phyloP scores from a whole-genome alignment of 225 moss, liverwort and hornwort species.

The Marchantia polymorpha region DNA sequence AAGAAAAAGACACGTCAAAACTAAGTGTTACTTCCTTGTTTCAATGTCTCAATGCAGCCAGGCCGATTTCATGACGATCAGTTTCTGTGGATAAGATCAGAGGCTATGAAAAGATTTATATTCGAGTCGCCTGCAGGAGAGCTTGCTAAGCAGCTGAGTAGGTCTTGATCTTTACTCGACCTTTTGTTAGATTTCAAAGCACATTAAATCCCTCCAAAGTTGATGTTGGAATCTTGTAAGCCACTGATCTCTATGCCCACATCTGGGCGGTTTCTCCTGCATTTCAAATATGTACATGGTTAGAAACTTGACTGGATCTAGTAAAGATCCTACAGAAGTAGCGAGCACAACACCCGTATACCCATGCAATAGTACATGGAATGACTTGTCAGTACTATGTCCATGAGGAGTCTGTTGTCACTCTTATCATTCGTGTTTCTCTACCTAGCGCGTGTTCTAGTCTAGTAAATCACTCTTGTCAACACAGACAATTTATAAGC shows the following conservation, averaged over 20 bases:
- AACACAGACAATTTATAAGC: too few species aligned
- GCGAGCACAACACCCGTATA: too few species aligned
- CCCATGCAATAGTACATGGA: too few species aligned
- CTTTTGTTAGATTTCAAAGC: not conserved
- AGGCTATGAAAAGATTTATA: constrained; percentile 65
- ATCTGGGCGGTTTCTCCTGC: not conserved
- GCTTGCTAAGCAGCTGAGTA: constrained; percentile 81
- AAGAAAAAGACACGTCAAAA: not conserved
- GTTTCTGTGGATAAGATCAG: constrained; percentile 91
- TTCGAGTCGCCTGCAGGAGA: constrained; percentile 82
- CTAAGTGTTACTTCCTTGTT: not conserved
- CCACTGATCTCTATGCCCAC: too few species aligned
- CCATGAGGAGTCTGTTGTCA: too few species aligned
- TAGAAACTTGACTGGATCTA: not conserved
- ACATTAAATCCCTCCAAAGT: not conserved
- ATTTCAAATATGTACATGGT: not conserved
- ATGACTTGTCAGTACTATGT: too few species aligned
- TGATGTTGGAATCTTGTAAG: too few species aligned
- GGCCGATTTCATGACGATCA: constrained; percentile 98
- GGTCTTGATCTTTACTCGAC: constrained; percentile 37
- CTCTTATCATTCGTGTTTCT: too few species aligned
- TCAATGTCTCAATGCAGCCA: constrained; percentile 49
- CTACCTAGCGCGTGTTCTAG: too few species aligned
- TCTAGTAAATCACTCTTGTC: too few species aligned
- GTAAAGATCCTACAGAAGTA: not conserved